Conservation (phyloP, 148 eudicot species). For the Agrostemma githago region DNA sequence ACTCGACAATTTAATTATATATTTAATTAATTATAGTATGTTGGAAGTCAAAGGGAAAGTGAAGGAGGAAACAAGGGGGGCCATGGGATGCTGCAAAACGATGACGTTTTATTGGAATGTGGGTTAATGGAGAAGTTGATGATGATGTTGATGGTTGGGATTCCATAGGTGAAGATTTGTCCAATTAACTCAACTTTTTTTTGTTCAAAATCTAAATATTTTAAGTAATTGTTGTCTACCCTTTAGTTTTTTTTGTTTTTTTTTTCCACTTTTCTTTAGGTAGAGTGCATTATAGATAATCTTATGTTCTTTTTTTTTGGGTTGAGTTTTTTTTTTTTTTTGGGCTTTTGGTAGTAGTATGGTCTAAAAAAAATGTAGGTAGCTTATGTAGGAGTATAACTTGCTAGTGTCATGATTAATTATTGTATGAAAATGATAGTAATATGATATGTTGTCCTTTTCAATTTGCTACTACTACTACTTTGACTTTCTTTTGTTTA, state of each 20-base stretch:
- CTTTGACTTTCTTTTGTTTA: conserved; percentile 23
- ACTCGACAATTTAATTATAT: not conserved
- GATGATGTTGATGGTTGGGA: conserved; percentile 27
- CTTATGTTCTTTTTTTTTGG: conserved; percentile 31
- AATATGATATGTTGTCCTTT: conserved; percentile 17
- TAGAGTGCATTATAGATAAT: conserved; percentile 47
- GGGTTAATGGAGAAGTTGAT: not conserved
- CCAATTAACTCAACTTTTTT: conserved; percentile 16
- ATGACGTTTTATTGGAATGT: conserved; percentile 23
- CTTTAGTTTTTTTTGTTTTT: conserved; percentile 8
- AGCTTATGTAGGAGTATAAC: conserved; percentile 5
- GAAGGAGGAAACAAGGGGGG: conserved; percentile 14
- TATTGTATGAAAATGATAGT: conserved; percentile 29
- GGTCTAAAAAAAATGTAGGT: conserved; percentile 16
- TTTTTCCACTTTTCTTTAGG: conserved; percentile 10
- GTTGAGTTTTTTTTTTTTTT: conserved; percentile 12
- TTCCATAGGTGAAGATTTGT: conserved; percentile 11
- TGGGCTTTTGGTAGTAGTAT: conserved; percentile 24
- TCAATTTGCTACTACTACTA: not conserved
- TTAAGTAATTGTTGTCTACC: not conserved
- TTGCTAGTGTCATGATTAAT: conserved; percentile 9
- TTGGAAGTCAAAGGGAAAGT: not conserved
- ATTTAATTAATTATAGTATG: not conserved
- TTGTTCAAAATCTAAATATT: not conserved
- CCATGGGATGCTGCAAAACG: conserved; percentile 21